Evolutionary conservation across 2,329 filamentous ascomycete genomes (phyloP).

Genomic region (Rhytidhysteron rufulum): DNA sequence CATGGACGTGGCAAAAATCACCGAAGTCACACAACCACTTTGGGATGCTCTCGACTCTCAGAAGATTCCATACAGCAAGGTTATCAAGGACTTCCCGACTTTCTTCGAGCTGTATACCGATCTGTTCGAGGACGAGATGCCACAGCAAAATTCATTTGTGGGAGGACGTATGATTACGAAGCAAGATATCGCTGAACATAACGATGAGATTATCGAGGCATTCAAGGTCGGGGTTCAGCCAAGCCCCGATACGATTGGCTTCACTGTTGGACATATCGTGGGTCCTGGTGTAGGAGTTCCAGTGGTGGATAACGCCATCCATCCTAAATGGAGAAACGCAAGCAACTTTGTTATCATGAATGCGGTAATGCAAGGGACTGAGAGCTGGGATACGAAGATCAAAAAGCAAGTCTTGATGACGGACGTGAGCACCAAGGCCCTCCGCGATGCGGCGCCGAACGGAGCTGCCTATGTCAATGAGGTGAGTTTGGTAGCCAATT

Average conservation of each 20-base stretch:
- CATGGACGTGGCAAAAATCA: conserved; percentile 24
- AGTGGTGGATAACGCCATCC: conserved; percentile 29
- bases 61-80: conserved; percentile 25
- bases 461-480: conserved; percentile 35
- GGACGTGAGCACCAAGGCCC: conserved; percentile 23
- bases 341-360: conserved; percentile 34
- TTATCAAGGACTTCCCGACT: conserved; percentile 27
- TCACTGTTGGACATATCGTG: conserved; percentile 31
- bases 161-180: conserved; percentile 31
- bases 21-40: conserved; percentile 23
- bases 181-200: conserved; percentile 21
- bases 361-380: conserved; percentile 22
- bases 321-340: conserved; percentile 31
- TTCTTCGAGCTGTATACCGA: conserved; percentile 35
- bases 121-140: conserved; percentile 32
- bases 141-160: conserved; percentile 25
- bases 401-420: conserved; percentile 24
- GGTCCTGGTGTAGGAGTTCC: conserved; percentile 23
- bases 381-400: conserved; percentile 28
- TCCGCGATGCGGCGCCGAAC: conserved; percentile 25
- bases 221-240: conserved; percentile 14
- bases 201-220: conserved; percentile 21
- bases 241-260: conserved; percentile 16
- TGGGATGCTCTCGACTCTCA: conserved; percentile 25
- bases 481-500: conserved; percentile 8